Percentiles rank a stretch among this genome's conserved stretches.
phyloP scores from a whole-genome alignment of 306 rosid genomes.

The Citrullus mucosospermus region DNA sequence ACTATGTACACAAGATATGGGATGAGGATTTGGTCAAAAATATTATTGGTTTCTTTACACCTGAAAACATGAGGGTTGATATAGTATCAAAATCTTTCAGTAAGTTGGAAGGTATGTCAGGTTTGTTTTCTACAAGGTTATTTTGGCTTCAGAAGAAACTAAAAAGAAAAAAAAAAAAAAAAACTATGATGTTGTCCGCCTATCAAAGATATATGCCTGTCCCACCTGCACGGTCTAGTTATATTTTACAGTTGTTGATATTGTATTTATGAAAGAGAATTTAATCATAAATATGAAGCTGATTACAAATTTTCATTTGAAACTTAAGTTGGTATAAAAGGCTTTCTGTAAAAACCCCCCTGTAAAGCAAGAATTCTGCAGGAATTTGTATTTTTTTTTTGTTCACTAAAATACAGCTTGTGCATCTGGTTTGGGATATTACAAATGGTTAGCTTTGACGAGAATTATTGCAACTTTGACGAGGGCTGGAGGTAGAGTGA shows the following conservation, averaged over 20 bases:
- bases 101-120: slow-evolving; percentile 39
- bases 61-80: slow-evolving; percentile 93
- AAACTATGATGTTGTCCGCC: not conserved
- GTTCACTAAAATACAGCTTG: no score
- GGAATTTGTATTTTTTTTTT: no score
- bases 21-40: slow-evolving; percentile 52
- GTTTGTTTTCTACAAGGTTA: not conserved
- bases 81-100: slow-evolving; percentile 54
- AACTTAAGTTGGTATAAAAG: no score
- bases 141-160: not conserved
- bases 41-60: slow-evolving; percentile 66
- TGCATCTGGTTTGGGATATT: no score
- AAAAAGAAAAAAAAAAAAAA: not conserved
- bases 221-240: not conserved
- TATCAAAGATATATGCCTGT: not conserved
- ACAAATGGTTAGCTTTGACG: no score
- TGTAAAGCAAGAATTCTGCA: no score
- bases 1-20: slow-evolving; percentile 69
- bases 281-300: not conserved
- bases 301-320: no score
- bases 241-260: not conserved
- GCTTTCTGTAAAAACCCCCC: no score
- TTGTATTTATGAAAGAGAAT: not conserved
- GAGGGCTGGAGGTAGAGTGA: no score
- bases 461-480: no score